A percentile compares a stretch with the other conserved stretches of the same genome.
Conservation (phyloP, 208 protist genomes). For the Endotrypanum monterogeii region DNA sequence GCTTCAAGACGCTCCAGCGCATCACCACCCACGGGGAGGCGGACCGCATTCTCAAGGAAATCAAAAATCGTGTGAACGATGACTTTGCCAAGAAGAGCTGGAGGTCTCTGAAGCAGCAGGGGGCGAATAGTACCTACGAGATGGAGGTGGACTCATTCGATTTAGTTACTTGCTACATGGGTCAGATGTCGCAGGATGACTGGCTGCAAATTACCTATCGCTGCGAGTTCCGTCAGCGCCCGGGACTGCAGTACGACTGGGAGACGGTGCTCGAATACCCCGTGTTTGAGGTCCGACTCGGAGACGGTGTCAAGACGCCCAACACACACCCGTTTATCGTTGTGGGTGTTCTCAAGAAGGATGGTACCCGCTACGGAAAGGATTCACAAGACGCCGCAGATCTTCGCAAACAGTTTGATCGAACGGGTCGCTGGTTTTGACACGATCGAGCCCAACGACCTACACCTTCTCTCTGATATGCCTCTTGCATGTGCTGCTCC, state of each 20-base stretch:
- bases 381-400: conserved; percentile 87
- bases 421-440: conserved; percentile 78
- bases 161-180: conserved; percentile 89
- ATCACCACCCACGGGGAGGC: conserved; percentile 90
- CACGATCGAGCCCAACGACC: background rate
- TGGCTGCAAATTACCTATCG: conserved; percentile 91
- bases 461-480: background rate
- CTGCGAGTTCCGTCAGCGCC: conserved; percentile 82
- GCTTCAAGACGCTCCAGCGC: conserved; percentile 71
- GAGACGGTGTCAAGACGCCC: conserved; percentile 70
- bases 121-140: conserved; percentile 67
- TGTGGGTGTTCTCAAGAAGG: conserved; percentile 83
- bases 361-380: conserved; percentile 90
- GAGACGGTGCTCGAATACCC: conserved; percentile 81
- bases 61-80: conserved; percentile 75
- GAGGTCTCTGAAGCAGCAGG: conserved; percentile 78
- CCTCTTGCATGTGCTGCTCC: background rate
- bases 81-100: conserved; percentile 90
- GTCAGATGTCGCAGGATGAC: conserved; percentile 89
- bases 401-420: conserved; percentile 90
- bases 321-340: conserved; percentile 89
- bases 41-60: conserved; percentile 80
- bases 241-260: conserved; percentile 62
- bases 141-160: conserved; percentile 87
- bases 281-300: conserved; percentile 87